phyloP scores from a whole-genome alignment of 1,284 basidiomycete species.

The Melampsora americana region DNA sequence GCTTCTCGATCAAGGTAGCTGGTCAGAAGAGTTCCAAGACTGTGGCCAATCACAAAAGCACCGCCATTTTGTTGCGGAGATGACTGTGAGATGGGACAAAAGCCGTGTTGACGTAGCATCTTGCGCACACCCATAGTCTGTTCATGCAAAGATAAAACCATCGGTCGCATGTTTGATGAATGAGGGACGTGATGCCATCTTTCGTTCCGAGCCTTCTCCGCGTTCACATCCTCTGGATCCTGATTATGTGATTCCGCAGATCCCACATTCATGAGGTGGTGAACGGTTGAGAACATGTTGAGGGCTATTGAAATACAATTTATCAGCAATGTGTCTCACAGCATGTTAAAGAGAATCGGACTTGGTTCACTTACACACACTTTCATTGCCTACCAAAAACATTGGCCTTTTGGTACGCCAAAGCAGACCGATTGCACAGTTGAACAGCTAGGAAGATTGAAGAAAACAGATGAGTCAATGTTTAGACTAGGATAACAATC shows the following conservation, averaged over 20 bases:
- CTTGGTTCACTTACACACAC: conserved; percentile 4
- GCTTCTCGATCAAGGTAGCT: neutral
- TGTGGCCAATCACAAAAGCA: conserved; percentile 20
- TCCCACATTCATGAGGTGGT: neutral
- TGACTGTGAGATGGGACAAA: neutral
- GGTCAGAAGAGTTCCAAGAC: conserved; percentile 14
- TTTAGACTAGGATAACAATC: neutral
- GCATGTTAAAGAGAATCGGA: neutral
- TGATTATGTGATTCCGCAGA: neutral
- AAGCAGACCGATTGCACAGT: conserved; percentile 3
- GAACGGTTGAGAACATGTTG: neutral
- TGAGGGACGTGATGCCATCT: neutral
- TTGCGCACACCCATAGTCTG: conserved; percentile 9
- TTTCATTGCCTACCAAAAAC: conserved; percentile 21
- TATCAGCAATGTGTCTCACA: neutral
- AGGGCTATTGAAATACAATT: conserved; percentile 2
- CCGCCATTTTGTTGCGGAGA: neutral
- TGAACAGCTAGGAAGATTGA: neutral
- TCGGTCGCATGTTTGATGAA: neutral
- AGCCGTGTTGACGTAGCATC: conserved; percentile 14
- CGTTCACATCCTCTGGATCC: neutral
- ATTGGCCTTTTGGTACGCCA: conserved; percentile 5
- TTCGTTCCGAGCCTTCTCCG: no score
- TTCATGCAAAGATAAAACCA: conserved; percentile 6
- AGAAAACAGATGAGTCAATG: neutral